Evolutionary conservation across 1,284 basidiomycete species (phyloP).

Genomic region (Cerrena zonata): DNA sequence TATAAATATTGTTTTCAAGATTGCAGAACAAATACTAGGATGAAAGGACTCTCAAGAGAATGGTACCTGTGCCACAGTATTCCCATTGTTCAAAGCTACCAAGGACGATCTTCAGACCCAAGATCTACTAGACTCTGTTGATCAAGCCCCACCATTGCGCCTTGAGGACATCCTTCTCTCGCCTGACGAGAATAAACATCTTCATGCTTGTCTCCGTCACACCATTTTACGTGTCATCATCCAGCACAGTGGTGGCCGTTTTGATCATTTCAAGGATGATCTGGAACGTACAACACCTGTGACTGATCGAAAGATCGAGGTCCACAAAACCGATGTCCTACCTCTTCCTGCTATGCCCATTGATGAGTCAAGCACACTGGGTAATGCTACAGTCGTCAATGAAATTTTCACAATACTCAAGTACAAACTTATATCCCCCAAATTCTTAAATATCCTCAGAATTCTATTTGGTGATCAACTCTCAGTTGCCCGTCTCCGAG

Average conservation of each 20-base stretch:
- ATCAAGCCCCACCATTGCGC: slow-evolving; percentile 18
- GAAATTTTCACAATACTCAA: slow-evolving; percentile 23
- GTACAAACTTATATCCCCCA: slow-evolving; percentile 6
- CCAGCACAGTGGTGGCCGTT: slow-evolving; percentile 22
- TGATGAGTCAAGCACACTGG: slow-evolving; percentile 31
- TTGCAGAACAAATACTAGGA: too few species aligned
- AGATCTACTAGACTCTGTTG: slow-evolving; percentile 15
- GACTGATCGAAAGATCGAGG: slow-evolving; percentile 21
- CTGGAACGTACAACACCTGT: slow-evolving; percentile 15
- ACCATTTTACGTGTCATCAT: slow-evolving; percentile 30
- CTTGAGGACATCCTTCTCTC: slow-evolving; percentile 21
- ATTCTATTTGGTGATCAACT: slow-evolving; percentile 34
- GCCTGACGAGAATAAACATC: slow-evolving; percentile 14
- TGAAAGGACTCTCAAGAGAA: slow-evolving; percentile 23
- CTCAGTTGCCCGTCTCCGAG: slow-evolving; percentile 29
- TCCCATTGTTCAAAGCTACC: slow-evolving; percentile 17
- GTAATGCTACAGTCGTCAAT: slow-evolving; percentile 31
- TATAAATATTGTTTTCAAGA: slow-evolving; percentile 9
- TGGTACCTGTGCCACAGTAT: slow-evolving; percentile 25
- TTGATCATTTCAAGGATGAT: slow-evolving; percentile 21
- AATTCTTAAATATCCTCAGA: slow-evolving; percentile 10
- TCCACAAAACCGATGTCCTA: slow-evolving; percentile 28
- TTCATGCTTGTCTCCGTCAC: slow-evolving; percentile 21
- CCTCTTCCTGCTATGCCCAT: slow-evolving; percentile 33
- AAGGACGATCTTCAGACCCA: slow-evolving; percentile 19